Conservation (phyloP, 805 yeast species). For the Spathaspora gorwiae region DNA sequence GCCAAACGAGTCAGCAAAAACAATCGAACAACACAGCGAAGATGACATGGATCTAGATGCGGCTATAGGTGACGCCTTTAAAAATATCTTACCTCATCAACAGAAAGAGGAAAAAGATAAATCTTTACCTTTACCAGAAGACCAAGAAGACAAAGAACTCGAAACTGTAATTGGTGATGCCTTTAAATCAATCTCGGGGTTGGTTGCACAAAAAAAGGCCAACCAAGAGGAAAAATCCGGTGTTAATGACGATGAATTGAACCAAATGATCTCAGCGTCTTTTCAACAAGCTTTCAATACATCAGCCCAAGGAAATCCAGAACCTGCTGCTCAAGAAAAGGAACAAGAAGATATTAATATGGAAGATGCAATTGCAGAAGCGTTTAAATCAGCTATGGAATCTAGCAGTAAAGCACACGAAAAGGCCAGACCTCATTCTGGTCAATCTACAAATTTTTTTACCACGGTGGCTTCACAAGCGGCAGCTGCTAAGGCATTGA, state of each 20-base stretch:
- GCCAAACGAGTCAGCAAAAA: not conserved
- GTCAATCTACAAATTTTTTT: not conserved
- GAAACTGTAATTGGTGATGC: conserved; percentile 39
- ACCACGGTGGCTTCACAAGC: not conserved
- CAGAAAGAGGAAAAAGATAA: not conserved
- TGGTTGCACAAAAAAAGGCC: not conserved
- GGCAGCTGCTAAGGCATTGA: conserved; percentile 7
- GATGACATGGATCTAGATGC: conserved; percentile 9
- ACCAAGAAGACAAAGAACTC: conserved; percentile 20
- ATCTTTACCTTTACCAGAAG: conserved; percentile 9
- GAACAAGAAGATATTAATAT: conserved; percentile 11
- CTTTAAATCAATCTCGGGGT: conserved; percentile 15
- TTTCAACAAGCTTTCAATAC: conserved; percentile 11
- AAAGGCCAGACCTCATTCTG: not conserved
- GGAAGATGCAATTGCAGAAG: conserved; percentile 27
- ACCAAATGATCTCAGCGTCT: conserved; percentile 18
- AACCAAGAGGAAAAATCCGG: not conserved
- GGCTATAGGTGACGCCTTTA: conserved; percentile 21
- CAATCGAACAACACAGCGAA: not conserved
- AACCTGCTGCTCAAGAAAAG: not conserved
- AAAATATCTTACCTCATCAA: not conserved
- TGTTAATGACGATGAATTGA: conserved; percentile 15
- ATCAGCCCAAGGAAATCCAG: not conserved
- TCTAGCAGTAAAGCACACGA: not conserved
- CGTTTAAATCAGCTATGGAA: conserved; percentile 19